Evolutionary conservation across 164 flowering plant genomes (phyloP).

Genomic region (Houttuynia cordata): DNA sequence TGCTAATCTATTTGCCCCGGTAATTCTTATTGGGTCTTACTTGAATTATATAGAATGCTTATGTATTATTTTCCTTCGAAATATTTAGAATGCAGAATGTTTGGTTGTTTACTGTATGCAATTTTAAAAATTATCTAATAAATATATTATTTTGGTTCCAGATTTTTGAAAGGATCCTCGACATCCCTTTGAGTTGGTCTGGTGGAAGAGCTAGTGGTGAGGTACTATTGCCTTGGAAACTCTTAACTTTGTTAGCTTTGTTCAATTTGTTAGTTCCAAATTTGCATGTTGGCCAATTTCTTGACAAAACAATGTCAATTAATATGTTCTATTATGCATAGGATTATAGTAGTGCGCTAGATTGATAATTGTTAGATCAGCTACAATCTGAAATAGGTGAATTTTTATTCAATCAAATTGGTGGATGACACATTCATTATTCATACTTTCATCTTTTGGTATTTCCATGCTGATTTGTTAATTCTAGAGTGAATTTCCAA

Average conservation of each 20-base stretch:
- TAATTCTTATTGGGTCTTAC: conserved; percentile 8
- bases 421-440: no score
- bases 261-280: no score
- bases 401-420: no score
- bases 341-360: no score
- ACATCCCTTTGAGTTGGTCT: conserved; percentile 87
- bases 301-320: no score
- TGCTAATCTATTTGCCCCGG: conserved; percentile 79
- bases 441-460: no score
- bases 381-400: no score
- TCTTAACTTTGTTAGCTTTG: not conserved
- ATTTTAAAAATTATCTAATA: not conserved
- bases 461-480: no score
- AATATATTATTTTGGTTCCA: conserved; percentile 21
- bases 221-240: conserved; percentile 51
- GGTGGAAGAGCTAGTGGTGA: conserved; percentile 97
- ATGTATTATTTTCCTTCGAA: not conserved
- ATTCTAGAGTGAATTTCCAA: no score
- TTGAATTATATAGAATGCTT: not conserved
- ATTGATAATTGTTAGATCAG: no score
- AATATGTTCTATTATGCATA: no score
- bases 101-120: not conserved
- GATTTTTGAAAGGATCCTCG: conserved; percentile 90
- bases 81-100: not conserved
- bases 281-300: no score